Conservation (phyloP, 148 eudicot species). For the Rhododendron ovatum region DNA sequence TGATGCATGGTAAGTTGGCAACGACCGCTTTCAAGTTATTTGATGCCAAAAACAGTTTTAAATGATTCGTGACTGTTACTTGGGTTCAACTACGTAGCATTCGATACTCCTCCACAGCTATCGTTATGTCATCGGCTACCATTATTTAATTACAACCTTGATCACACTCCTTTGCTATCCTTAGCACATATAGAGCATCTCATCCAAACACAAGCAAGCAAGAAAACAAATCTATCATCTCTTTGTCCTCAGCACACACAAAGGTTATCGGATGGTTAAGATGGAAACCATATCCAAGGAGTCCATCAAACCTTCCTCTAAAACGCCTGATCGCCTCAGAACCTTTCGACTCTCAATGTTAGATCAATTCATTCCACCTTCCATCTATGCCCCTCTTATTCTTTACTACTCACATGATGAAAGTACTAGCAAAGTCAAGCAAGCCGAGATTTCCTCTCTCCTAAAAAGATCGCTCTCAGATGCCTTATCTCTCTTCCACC, state of each 20-base stretch:
- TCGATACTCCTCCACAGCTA: too few relatives aligned
- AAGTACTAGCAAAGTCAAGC: background rate
- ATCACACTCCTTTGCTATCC: too few relatives aligned
- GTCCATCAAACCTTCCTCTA: slow-evolving; percentile 41
- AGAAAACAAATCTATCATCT: background rate
- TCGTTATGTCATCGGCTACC: too few relatives aligned
- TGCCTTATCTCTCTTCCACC: slow-evolving; percentile 35
- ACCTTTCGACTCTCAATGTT: slow-evolving; percentile 28
- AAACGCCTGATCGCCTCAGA: slow-evolving; percentile 32
- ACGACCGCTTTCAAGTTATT: too few relatives aligned
- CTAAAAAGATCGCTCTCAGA: slow-evolving; percentile 22
- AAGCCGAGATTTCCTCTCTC: slow-evolving; percentile 1
- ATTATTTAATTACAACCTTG: too few relatives aligned
- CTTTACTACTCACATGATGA: slow-evolving; percentile 26
- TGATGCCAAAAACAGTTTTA: too few relatives aligned
- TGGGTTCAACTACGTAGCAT: too few relatives aligned
- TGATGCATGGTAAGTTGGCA: too few relatives aligned
- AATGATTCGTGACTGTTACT: too few relatives aligned
- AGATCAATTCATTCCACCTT: slow-evolving; percentile 36
- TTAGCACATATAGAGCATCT: background rate
- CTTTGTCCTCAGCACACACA: background rate
- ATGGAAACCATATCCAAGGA: slow-evolving; percentile 33
- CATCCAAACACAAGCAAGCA: background rate
- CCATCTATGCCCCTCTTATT: slow-evolving; percentile 21
- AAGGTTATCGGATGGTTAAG: slow-evolving; percentile 5